Base-by-base conservation (phyloP, 257 asterid genomes). In the Lithospermum erythrorhizon region DNA sequence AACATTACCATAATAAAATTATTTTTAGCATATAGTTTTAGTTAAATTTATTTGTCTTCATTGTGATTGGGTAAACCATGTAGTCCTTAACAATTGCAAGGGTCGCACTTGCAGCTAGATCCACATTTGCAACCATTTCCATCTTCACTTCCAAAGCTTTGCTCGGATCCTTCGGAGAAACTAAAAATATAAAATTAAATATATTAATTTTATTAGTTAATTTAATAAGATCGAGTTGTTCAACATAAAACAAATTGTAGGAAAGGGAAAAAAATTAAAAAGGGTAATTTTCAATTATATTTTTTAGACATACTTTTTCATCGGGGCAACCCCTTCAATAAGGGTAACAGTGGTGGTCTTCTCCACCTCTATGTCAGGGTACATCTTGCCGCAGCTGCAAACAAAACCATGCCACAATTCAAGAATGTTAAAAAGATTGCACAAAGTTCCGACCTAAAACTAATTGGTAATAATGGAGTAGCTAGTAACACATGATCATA, bases 111-210 rank as follows among this genome's bases (percentile, higher is more conserved):
- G 75, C 78, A 72, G 67, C 47, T 76, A 19, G 71, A 0, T 68
- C 80, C 81, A 30, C 81, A 68, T 65, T 72, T 72, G 81, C 81
- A 76, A 20, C 18, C 63, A 57, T 75, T 57, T 9, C 75, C 74
- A 59, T 75, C 75, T 69, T 76, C 81, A 7, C 72, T 69, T 53
- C 77, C 75, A 59, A 49, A 51, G 56, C 68, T 76, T 24, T 68
- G 37, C 61, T 62, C 71, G 21, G 73, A 59, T 48, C 53, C 76
- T 55, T 67, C 69, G 6, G 27, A 56, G 48, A 10, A 21, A 25
- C 69, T 67, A 59, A 56, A 8, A 9, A 18, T 8, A 0, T 24
- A 27, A 18, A 19, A 27, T 30, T 35, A 15, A 20, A 13, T 1
- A 47, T 37, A 37, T 24, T 37, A 37, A 37, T 37, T 37, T 4